These are phyloP conservation scores for Marasmius sp. DNA, from an alignment of 1,284 basidiomycete species.

Conservation along the genomic window DNA sequence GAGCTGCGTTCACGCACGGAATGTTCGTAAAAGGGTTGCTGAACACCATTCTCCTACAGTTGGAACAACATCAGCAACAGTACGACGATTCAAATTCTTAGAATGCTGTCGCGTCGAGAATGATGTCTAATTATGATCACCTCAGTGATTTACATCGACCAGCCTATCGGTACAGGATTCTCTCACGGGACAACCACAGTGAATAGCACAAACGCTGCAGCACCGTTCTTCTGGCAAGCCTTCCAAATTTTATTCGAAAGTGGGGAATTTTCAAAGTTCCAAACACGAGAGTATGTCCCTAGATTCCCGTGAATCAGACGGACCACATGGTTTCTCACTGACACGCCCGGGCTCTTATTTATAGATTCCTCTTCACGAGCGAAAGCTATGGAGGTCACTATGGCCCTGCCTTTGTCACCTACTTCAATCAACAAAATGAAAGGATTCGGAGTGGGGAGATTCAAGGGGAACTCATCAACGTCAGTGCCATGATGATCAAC, in stretches of 20 bases:
- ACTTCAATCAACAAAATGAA: conserved; percentile 65
- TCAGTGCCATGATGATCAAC: conserved; percentile 53
- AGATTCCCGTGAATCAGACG: background rate
- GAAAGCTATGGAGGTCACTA: conserved; percentile 74
- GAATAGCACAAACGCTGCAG: conserved; percentile 42
- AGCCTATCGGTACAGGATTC: conserved; percentile 71
- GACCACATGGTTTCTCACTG: background rate
- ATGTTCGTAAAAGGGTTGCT: background rate
- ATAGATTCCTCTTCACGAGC: conserved; percentile 61
- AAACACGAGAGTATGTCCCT: conserved; percentile 50
- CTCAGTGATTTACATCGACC: conserved; percentile 73
- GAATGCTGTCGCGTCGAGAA: background rate
- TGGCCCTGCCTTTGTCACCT: conserved; percentile 62
- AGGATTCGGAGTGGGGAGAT: conserved; percentile 50
- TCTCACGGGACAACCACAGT: conserved; percentile 57
- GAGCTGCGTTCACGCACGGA: background rate
- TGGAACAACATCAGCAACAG: conserved; percentile 75
- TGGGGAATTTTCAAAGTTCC: conserved; percentile 54
- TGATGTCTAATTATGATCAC: background rate
- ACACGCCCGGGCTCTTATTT: background rate
- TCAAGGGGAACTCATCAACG: conserved; percentile 39
- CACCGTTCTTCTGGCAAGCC: conserved; percentile 55
- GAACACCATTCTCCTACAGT: conserved; percentile 27
- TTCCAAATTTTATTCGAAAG: conserved; percentile 72
- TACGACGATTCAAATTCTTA: conserved; percentile 23